Conservation (phyloP, 805 yeast genomes). For the Candida pseudoglaebosa region DNA sequence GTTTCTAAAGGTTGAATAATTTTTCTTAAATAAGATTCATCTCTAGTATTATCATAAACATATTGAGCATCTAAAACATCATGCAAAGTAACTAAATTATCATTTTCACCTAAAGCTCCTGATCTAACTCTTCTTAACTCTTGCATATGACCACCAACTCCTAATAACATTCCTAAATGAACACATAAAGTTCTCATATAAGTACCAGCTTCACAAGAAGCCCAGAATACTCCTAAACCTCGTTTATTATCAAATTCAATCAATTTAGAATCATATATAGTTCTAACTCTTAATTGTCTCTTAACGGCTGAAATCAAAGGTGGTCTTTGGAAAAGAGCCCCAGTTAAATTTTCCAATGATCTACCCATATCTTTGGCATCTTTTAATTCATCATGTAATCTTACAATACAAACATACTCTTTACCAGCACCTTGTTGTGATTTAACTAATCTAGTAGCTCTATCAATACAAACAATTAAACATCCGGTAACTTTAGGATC, state of each 20-base stretch:
- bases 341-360: slow-evolving; percentile 89
- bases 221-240: slow-evolving; percentile 98
- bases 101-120: slow-evolving; percentile 89
- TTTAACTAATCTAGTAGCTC: slow-evolving; percentile 96
- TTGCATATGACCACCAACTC: slow-evolving; percentile 99
- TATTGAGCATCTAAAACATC: slow-evolving; percentile 98
- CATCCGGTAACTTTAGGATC: slow-evolving; percentile 99
- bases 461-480: slow-evolving; percentile 94
- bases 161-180: slow-evolving; percentile 95
- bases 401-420: slow-evolving; percentile 96
- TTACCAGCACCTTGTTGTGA: slow-evolving; percentile 99
- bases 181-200: slow-evolving; percentile 99
- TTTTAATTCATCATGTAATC: slow-evolving; percentile 89
- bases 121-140: slow-evolving; percentile 98
- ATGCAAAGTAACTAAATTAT: slow-evolving; percentile 90
- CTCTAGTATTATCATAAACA: slow-evolving; percentile 95
- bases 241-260: slow-evolving; percentile 96
- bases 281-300: slow-evolving; percentile 97
- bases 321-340: slow-evolving; percentile 98
- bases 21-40: slow-evolving; percentile 91
- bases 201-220: slow-evolving; percentile 99
- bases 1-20: slow-evolving; percentile 94
- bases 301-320: slow-evolving; percentile 98
- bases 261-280: slow-evolving; percentile 92
- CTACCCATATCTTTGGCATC: slow-evolving; percentile 88